These are phyloP conservation scores for Hymenoscyphus repandus DNA, from an alignment of 2,329 filamentous ascomycete species.

Conservation along the genomic window DNA sequence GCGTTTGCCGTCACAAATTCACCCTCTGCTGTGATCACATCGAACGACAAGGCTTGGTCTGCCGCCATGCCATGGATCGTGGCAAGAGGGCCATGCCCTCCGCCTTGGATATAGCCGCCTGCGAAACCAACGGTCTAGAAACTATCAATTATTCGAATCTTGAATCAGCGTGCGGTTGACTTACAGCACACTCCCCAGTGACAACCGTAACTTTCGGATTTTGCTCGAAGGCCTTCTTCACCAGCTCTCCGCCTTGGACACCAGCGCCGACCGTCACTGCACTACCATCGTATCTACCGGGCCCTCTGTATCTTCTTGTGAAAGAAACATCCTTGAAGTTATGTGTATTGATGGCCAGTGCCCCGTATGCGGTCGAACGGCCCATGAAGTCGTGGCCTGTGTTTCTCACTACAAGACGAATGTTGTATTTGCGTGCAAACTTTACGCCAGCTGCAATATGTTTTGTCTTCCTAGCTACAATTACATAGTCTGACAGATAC, in stretches of 20 bases:
- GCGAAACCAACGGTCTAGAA: constrained; percentile 35
- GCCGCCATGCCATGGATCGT: constrained; percentile 50
- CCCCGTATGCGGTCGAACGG: constrained; percentile 40
- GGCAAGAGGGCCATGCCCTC: constrained; percentile 50
- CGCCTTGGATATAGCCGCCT: constrained; percentile 52
- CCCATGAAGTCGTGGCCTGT: constrained; percentile 42
- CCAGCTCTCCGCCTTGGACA: constrained; percentile 40
- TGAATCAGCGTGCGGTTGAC: constrained; percentile 24
- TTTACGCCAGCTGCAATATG: constrained; percentile 19
- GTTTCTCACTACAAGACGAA: constrained; percentile 35
- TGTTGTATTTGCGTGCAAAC: constrained; percentile 30
- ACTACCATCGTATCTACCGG: constrained; percentile 29
- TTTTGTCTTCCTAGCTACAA: constrained; percentile 20
- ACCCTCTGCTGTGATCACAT: constrained; percentile 16
- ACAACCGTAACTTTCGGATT: constrained; percentile 3
- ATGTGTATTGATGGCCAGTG: constrained; percentile 43
- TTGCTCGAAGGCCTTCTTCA: constrained; percentile 32
- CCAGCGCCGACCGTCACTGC: constrained; percentile 33
- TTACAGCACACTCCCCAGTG: constrained; percentile 6
- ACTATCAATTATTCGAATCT: constrained; percentile 37
- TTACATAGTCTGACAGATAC: constrained; percentile 7
- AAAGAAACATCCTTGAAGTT: constrained; percentile 38
- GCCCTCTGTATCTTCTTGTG: constrained; percentile 28
- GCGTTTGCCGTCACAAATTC: constrained; percentile 34
- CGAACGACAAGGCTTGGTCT: constrained; percentile 45